A percentile compares a stretch with the other conserved stretches of the same genome.
Evolutionary conservation across 208 protist genomes (phyloP).

Genomic region (Wallacemonas sp.): DNA sequence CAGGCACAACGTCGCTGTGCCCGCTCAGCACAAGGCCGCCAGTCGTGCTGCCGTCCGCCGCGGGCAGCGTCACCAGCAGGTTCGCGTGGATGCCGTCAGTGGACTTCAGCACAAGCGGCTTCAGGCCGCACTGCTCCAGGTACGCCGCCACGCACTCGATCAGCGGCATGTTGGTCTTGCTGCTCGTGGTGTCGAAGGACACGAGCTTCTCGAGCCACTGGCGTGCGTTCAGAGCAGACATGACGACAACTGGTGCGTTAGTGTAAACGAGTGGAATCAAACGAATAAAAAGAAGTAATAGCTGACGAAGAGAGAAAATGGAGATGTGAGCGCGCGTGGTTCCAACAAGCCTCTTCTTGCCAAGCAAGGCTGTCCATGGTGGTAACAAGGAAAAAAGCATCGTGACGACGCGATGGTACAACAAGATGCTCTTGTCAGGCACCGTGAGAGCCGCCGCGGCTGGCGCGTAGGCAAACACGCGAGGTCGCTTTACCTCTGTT

Average conservation of each 20-base stretch:
- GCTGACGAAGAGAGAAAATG: background rate
- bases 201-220: slow-evolving; percentile 35
- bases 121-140: slow-evolving; percentile 14
- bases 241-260: background rate
- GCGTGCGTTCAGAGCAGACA: slow-evolving; percentile 6
- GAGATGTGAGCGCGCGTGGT: background rate
- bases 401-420: no score
- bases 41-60: slow-evolving; percentile 23
- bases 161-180: slow-evolving; percentile 33
- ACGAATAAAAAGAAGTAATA: background rate
- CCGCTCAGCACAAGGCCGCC: slow-evolving; percentile 42
- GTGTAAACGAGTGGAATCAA: background rate
- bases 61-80: slow-evolving; percentile 54
- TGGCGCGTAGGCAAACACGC: no score
- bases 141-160: slow-evolving; percentile 31
- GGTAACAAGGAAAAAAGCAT: background rate
- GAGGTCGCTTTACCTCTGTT: no score
- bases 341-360: background rate
- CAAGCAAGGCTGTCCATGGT: no score
- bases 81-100: slow-evolving; percentile 40
- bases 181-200: slow-evolving; percentile 28
- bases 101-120: slow-evolving; percentile 13
- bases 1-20: slow-evolving; percentile 44
- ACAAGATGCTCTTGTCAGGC: no score
- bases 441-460: no score